A percentile compares a stretch with the other conserved stretches of the same genome.
These are phyloP conservation scores for Mediolabrus comicus DNA, from an alignment of 108 stramenopile genomes.

Conservation along the genomic window DNA sequence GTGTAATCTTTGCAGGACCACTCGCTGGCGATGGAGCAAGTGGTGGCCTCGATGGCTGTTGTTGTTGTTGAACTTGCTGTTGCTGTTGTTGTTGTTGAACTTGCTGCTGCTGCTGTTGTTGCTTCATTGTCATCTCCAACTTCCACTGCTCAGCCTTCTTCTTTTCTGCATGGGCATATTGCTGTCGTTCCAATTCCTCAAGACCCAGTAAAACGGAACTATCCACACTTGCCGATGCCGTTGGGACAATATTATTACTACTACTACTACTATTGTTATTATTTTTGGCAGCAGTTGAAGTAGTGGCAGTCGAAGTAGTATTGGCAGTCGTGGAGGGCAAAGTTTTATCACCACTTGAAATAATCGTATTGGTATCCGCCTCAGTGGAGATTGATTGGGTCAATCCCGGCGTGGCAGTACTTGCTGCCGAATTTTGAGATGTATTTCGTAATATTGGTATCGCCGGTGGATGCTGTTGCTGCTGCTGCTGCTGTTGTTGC, in stretches of 20 bases:
- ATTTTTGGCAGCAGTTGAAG: neutral
- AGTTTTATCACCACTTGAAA: neutral
- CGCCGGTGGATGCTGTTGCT: neutral
- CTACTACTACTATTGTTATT: no score
- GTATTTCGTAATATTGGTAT: neutral
- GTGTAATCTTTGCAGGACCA: neutral
- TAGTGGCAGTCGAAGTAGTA: neutral
- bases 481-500: neutral
- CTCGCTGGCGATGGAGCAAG: constrained; percentile 2
- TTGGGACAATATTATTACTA: no score
- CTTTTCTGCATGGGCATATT: constrained; percentile 42
- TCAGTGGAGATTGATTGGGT: neutral
- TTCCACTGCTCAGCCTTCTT: constrained; percentile 7
- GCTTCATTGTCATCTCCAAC: constrained; percentile 3
- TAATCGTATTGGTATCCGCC: neutral
- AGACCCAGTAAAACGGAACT: constrained; percentile 33
- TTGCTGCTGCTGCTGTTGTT: constrained; percentile 15
- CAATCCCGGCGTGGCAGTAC: neutral
- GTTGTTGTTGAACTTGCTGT: constrained; percentile 2
- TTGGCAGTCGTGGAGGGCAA: neutral
- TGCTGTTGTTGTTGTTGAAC: neutral
- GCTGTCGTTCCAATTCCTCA: constrained; percentile 52
- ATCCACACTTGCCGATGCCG: neutral
- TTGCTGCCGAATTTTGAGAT: neutral
- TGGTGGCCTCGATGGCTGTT: constrained; percentile 20